Evolutionary conservation across 768 basidiomycete species (phyloP), one percentile per base, ranked within the genome.

Genomic region (Kwoniella sp.): DNA sequence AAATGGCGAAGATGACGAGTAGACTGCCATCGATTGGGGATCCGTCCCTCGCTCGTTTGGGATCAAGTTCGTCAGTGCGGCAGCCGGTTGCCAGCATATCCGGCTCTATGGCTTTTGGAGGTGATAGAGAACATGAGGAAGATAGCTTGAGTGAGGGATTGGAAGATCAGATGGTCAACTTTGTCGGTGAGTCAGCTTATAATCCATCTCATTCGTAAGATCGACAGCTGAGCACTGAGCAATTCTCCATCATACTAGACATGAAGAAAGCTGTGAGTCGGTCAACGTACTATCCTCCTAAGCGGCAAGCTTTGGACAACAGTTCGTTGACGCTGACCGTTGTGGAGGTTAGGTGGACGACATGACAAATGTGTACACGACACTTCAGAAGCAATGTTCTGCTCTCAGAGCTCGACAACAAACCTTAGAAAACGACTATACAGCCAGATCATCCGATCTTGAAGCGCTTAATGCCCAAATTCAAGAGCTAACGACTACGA

Each of bases 351-450:
- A 61, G 58, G n/a, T 59, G 19, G 37, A 50, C 36, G 29, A 60
- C 10, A 64, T 62, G 40, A 51, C 17, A 9, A 26, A 26, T 0
- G 26, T 50, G 7, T 33, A 56, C 10, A 26, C 57, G 6, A 37
- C 27, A 7, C 59, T 68, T 19, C 58, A 64, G 47, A 36, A 29
- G 0, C 51, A 64, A 53, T 72, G 63, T 53, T 53, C 60, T 10
- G 22, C 40, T 2, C 65, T 70, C 40, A 55, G 58, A 29, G 10
- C 54, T 1, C 52, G 63, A 10, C 57, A 60, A 22, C 26, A 56
- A 19, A 6, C 21, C 9, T 65, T 71, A 9, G 27, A 56, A 27
- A 25, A 44, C 9, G 64, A 67, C 19, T 22, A 24, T 27, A n/a
- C 24, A 2, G 53, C 19, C 6, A 46, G 7, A 12, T n/a, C 25